Evolutionary conservation across 2,329 filamentous ascomycete species (phyloP), one percentile per base, ranked within the genome.

Genomic region (Paraphoma chrysanthemicola): DNA sequence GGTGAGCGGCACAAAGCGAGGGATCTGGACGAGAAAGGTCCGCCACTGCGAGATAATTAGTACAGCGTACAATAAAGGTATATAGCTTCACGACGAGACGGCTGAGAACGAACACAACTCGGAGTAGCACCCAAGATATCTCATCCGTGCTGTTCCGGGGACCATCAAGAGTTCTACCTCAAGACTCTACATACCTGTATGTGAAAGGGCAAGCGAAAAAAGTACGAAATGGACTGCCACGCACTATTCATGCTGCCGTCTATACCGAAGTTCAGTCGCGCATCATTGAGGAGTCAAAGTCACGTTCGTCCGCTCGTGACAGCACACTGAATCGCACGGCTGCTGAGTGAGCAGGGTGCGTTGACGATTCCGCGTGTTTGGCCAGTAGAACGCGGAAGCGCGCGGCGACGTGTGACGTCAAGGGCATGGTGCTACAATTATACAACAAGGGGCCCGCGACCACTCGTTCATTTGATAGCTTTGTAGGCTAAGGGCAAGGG

Each of bases 11-110:
- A 77, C 75, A 41, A 70, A 75, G 53, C 76, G 68, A 6, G 75
- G 76, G 2, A 77, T 60, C 46, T 76, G 74, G 14, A 78, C 71
- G 14, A 78, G 60, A 16, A 68, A 68, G 1, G 76, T 76, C 11
- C 75, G 67, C 76, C 75, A 78, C 67, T 75, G 72, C 8, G 58
- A 47, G 9, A 36, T 23, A 54, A 52, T 6, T 2, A 28, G 17
- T 23, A 36, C 10, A 10, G 14, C 9, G 33, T 17, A 38, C 31
- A 48, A 12, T 17, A 10, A 23, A 23, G 23, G 23, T 23, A 23
- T 23, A 23, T 23, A 23, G 23, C 23, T 23, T 23, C 23, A 23
- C 23, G 23, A 23, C 23, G 23, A 23, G 23, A 23, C 23, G 23
- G 23, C 23, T 23, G 23, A 23, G 23, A 23, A 23, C 23, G 3